These are phyloP conservation scores for Boletellus emodensis DNA, from an alignment of 768 basidiomycete genomes.

Conservation along the genomic window DNA sequence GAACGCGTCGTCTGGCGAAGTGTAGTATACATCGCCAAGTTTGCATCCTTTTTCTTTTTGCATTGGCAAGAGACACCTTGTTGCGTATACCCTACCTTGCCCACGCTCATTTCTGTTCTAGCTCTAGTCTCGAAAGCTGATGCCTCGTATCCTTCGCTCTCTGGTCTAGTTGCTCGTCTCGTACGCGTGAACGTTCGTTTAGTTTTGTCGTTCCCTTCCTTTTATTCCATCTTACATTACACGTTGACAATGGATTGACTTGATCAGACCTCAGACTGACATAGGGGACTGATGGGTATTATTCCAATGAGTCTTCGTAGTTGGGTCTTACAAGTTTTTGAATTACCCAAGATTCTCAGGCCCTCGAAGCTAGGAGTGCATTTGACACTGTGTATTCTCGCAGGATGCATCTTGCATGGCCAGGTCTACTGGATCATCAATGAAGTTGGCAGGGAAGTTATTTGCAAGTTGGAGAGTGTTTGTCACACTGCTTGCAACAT, in stretches of 20 bases:
- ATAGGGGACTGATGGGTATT: too few relatives aligned
- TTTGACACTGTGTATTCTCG: too few relatives aligned
- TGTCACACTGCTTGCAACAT: too few relatives aligned
- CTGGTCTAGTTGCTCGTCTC: not conserved
- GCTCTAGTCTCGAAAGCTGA: constrained; percentile 7
- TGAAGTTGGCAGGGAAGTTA: too few relatives aligned
- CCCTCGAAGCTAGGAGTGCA: too few relatives aligned
- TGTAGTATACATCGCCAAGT: constrained; percentile 1
- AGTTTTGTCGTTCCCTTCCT: constrained; percentile 1
- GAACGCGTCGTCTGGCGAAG: not conserved
- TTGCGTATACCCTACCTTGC: constrained; percentile 26
- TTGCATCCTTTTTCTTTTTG: not conserved
- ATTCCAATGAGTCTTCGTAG: too few relatives aligned
- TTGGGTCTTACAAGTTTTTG: too few relatives aligned
- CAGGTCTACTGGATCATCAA: too few relatives aligned
- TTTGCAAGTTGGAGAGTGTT: too few relatives aligned
- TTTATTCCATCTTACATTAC: constrained; percentile 15
- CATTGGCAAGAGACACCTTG: constrained; percentile 7
- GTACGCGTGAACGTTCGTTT: constrained; percentile 23
- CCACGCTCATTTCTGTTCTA: constrained; percentile 19
- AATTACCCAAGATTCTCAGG: too few relatives aligned
- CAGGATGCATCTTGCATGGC: too few relatives aligned
- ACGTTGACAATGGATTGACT: constrained; percentile 11
- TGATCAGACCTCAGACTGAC: too few relatives aligned
- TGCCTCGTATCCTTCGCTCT: constrained; percentile 1